Conservation (phyloP, 2,329 filamentous ascomycete genomes). For the Alternaria sp. region DNA sequence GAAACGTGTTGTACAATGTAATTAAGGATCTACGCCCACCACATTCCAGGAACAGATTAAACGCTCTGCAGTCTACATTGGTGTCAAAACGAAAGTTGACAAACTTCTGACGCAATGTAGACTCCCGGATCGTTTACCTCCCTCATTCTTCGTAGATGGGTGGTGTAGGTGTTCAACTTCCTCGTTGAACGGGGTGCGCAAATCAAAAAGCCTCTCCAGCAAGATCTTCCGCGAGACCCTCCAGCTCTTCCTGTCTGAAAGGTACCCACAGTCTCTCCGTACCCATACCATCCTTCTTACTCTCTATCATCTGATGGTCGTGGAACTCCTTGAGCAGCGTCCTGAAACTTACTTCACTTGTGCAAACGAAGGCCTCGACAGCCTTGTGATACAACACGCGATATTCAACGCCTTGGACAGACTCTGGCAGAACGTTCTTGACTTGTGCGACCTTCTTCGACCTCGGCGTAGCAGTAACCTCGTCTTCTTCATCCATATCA, state of each 20-base stretch:
- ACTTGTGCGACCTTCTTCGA: conserved; percentile 35
- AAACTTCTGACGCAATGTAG: neutral
- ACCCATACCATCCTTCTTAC: conserved; percentile 81
- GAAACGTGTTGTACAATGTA: neutral
- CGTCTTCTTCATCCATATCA: conserved; percentile 33
- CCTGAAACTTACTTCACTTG: conserved; percentile 93
- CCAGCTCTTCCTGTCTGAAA: conserved; percentile 85
- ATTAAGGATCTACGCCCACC: neutral
- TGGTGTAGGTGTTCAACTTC: neutral
- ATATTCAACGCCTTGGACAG: conserved; percentile 77
- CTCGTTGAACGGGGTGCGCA: neutral
- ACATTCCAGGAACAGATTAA: fast-evolving
- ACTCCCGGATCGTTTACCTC: neutral
- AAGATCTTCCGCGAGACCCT: conserved; percentile 84
- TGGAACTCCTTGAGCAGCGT: conserved; percentile 96
- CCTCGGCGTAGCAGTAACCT: conserved; percentile 18
- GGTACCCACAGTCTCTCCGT: conserved; percentile 86
- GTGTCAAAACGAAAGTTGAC: neutral
- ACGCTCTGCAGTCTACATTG: neutral
- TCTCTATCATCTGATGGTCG: conserved; percentile 96
- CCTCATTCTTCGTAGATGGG: neutral
- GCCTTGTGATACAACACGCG: conserved; percentile 92
- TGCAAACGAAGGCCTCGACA: conserved; percentile 95
- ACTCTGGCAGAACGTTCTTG: conserved; percentile 40
- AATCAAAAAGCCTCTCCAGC: conserved; percentile 38